Evolutionary conservation across 805 yeast species (phyloP).

Genomic region (Wickerhamomyces pijperi): DNA sequence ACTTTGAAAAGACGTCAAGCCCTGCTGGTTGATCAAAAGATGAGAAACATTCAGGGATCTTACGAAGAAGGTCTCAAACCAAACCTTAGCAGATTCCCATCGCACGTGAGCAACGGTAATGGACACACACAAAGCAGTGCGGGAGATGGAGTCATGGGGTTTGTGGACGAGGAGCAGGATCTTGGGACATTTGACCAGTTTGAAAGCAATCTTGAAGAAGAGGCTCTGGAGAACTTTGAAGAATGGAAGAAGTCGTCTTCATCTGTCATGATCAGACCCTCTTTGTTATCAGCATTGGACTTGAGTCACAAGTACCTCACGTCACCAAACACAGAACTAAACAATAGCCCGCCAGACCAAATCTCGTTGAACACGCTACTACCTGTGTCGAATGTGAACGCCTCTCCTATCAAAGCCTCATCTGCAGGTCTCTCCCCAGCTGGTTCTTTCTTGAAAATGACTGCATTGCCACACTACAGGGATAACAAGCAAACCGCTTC

Average conservation of each 20-base stretch:
- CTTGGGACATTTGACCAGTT: slow-evolving; percentile 7
- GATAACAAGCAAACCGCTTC: slow-evolving; percentile 5
- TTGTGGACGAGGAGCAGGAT: slow-evolving; percentile 2
- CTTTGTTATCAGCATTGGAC: slow-evolving; percentile 16
- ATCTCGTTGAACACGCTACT: slow-evolving; percentile 9
- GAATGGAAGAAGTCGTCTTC: slow-evolving; percentile 10
- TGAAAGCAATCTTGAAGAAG: slow-evolving; percentile 6
- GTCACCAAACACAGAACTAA: background rate
- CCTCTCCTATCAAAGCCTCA: too few species aligned
- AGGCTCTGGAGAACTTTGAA: slow-evolving; percentile 7
- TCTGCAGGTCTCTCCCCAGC: background rate
- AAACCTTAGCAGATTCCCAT: background rate
- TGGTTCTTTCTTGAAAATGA: slow-evolving; percentile 8
- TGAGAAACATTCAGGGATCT: slow-evolving; percentile 11
- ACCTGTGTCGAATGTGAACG: background rate
- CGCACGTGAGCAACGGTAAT: background rate
- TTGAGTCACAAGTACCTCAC: slow-evolving; percentile 7
- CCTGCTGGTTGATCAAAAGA: slow-evolving; percentile 12
- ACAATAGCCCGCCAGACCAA: slow-evolving; percentile 1
- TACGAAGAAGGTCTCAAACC: slow-evolving; percentile 4
- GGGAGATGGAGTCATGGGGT: slow-evolving; percentile 1
- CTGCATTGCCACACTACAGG: slow-evolving; percentile 12
- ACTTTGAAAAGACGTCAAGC: slow-evolving; percentile 9
- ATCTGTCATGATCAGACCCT: slow-evolving; percentile 12
- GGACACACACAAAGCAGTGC: slow-evolving; percentile 8